Evolutionary conservation across 2,329 filamentous ascomycete species (phyloP), one percentile per base, ranked within the genome.

Genomic region (Pseudogymnoascus sp.): DNA sequence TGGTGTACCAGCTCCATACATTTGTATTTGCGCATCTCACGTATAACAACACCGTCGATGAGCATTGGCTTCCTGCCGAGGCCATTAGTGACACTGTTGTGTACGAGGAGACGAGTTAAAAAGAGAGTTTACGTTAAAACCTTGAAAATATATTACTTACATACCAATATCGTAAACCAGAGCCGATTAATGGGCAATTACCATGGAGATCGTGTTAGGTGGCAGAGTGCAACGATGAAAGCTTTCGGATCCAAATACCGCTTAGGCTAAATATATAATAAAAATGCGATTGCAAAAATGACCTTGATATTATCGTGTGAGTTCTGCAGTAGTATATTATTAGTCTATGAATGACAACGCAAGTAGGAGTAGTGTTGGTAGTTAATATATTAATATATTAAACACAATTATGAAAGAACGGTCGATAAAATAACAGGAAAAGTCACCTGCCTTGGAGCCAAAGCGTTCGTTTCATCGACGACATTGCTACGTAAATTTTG

Each of bases 1-100:
- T 59, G 57, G 57, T 59, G 21, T 59, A 35, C n/a, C 57, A 59
- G 57, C 34, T 59, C 7, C 57, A 59, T 3, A 59, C 57, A 12
- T 59, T 59, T 39, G 39, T 12, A n/a, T 35, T 59, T 15, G 5
- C 57, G 7, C 57, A 59, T 35, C 57, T 59, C 34, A 6, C 34
- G 6, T 48, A 59, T 39, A 59, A 59, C 13, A 59, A 59, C 9
- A 59, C 57, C 19, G 26, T 59, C 9, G 35, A 35, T 3, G 35
- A 35, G 57, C 19, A 18, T 15, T 59, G 57, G 57, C 34, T 59
- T 38, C 34, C 57, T 2, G 57, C 57, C 30, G 57, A 59, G 57
- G 26, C 18, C 13, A 15, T 59, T 2, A 59, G 33, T 19, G 30
- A 59, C 28, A 15, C 35, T 59, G 39, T 21, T n/a, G 57, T 59